These are phyloP conservation scores for Gymnopilus dilepis DNA, from an alignment of 768 basidiomycete genomes.

Conservation along the genomic window DNA sequence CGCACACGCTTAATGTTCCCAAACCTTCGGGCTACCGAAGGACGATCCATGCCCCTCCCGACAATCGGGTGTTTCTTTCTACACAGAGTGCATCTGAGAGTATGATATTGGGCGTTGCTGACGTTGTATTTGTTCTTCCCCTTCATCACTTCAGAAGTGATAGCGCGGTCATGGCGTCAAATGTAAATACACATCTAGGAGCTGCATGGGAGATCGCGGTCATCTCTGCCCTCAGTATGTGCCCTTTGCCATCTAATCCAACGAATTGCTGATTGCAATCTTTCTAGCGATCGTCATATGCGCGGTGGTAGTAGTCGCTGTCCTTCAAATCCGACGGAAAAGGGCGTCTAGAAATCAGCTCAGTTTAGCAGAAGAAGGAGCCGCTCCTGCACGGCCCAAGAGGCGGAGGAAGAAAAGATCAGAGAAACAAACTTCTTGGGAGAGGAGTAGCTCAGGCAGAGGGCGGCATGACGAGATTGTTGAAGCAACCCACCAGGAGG, in stretches of 20 bases:
- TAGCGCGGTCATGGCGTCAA: neutral
- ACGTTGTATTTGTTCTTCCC: neutral
- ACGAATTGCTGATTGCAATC: too few relatives aligned
- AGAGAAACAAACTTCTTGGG: neutral
- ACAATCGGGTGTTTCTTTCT: neutral
- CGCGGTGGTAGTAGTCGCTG: neutral
- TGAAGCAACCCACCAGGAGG: neutral
- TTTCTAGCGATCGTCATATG: neutral
- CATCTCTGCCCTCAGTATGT: slow-evolving; percentile 1
- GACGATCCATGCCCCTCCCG: neutral
- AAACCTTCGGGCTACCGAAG: neutral
- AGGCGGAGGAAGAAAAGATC: neutral
- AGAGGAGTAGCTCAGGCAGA: neutral
- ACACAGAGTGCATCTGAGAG: neutral
- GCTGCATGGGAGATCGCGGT: slow-evolving; percentile 5
- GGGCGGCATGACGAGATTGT: neutral
- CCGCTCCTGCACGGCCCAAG: neutral
- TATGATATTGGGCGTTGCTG: too few relatives aligned
- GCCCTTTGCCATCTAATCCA: neutral
- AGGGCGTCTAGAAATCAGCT: neutral
- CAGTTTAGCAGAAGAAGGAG: neutral
- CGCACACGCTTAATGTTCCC: neutral
- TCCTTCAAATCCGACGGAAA: neutral
- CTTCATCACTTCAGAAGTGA: neutral
- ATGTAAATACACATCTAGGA: slow-evolving; percentile 3